A percentile compares a stretch with the other conserved stretches of the same genome.
These are phyloP conservation scores for Neckera pumila DNA, from an alignment of 225 moss, liverwort and hornwort species.

Conservation along the genomic window DNA sequence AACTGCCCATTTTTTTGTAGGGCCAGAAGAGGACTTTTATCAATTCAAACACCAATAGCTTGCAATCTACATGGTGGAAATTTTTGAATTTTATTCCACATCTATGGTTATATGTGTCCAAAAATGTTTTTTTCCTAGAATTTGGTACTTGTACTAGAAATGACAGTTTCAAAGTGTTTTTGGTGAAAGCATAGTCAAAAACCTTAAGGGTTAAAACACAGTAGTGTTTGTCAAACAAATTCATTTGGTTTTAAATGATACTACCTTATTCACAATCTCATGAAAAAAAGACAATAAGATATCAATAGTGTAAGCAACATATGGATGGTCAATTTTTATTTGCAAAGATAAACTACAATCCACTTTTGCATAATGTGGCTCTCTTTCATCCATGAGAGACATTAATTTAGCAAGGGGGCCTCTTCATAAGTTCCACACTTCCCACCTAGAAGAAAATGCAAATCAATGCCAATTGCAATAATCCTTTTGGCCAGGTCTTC, in stretches of 20 bases:
- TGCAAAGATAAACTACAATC: neutral
- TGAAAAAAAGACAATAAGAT: neutral
- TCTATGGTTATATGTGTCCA: too few species aligned
- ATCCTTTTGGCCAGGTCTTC: neutral
- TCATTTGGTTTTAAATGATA: neutral
- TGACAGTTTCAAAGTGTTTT: too few species aligned
- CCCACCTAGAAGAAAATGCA: fast-evolving
- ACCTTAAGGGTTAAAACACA: too few species aligned
- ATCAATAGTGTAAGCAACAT: neutral
- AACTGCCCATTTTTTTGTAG: too few species aligned
- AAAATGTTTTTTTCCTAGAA: too few species aligned
- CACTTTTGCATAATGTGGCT: neutral
- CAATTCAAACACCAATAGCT: too few species aligned
- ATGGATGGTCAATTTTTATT: neutral
- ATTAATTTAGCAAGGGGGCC: neutral
- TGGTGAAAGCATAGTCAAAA: too few species aligned
- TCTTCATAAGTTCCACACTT: neutral
- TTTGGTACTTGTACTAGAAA: too few species aligned
- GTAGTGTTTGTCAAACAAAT: neutral
- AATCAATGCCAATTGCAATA: neutral
- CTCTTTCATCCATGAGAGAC: neutral
- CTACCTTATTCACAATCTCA: neutral
- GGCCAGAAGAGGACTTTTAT: too few species aligned
- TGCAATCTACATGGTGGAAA: too few species aligned
- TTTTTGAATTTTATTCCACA: too few species aligned